These are phyloP conservation scores for Fusarium incarnatum DNA, from an alignment of 2,329 filamentous ascomycete species.

Conservation along the genomic window DNA sequence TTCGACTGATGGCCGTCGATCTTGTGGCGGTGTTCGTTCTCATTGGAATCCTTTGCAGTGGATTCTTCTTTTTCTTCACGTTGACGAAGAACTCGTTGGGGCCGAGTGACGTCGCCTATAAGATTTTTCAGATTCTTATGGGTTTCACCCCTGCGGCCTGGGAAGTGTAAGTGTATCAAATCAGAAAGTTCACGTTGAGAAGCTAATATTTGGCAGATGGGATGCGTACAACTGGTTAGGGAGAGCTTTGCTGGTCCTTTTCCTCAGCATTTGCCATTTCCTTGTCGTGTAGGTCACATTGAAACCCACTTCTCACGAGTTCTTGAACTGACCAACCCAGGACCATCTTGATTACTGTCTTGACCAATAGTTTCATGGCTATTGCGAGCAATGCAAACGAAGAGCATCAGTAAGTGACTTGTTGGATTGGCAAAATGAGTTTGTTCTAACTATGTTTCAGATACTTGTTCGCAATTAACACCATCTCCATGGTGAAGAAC, in stretches of 20 bases:
- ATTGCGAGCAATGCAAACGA: slow-evolving; percentile 94
- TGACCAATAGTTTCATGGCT: slow-evolving; percentile 96
- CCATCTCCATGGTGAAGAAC: slow-evolving; percentile 98
- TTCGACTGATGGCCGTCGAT: slow-evolving; percentile 93
- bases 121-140: slow-evolving; percentile 94
- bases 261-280: slow-evolving; percentile 95
- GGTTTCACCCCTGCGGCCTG: slow-evolving; percentile 95
- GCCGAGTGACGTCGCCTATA: slow-evolving; percentile 82
- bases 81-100: slow-evolving; percentile 79
- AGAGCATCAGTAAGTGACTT: slow-evolving; percentile 74
- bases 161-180: slow-evolving; percentile 72
- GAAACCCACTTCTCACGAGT: background rate
- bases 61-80: slow-evolving; percentile 95
- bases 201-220: slow-evolving; percentile 62
- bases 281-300: slow-evolving; percentile 74
- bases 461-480: slow-evolving; percentile 95
- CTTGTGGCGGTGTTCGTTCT: slow-evolving; percentile 85
- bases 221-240: slow-evolving; percentile 81
- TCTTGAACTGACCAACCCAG: slow-evolving; percentile 49
- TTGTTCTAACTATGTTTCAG: slow-evolving; percentile 48
- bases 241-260: slow-evolving; percentile 79
- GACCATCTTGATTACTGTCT: slow-evolving; percentile 93
- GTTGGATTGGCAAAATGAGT: accelerated
- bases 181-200: background rate
- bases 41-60: slow-evolving; percentile 88